Base-by-base conservation (phyloP, 176 grass and related monocot species). In the Carex kokanica region DNA sequence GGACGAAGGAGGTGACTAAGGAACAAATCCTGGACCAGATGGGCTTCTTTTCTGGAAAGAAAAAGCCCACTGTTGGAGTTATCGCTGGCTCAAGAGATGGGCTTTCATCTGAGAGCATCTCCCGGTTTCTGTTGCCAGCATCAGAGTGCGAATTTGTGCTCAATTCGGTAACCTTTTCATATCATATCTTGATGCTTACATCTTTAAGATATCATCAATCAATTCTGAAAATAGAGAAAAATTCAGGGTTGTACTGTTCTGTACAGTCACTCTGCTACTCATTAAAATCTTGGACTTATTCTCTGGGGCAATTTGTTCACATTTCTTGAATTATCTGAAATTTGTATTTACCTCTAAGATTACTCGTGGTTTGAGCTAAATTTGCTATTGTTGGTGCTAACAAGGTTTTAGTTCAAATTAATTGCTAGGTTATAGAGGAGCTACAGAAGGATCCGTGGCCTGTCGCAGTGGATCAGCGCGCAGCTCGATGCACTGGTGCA, bases 21-120 rank as follows among this genome's bases (percentile, higher is more conserved):
- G 95, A 97, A 54, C 90, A 97, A 88, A 80, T 97, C 83, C 64
- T 98, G 73, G 95, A 98, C n/a, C 85, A 94, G 89, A 93, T 98
- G 95, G 74, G 90, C 60, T 94, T 98, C 84, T 94, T 94, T 87
- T 67, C 81, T 65, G 83, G 90, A 61, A 94, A 83, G 61, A 85
- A 83, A 84, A 97, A 87, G 66, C 92, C 95, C 25, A 87, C 73
- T 61, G 63, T 91, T 21, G 92, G 95, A 74, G 95, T 98, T 60
- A 94, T 94, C 2, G 87, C 95, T 2, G 89, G 90, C 0, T 43
- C 87, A 29, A 92, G 88, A 83, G 92, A 94, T 87, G 95, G 92
- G 29, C 87, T 98, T 78, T 88, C 95, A 58, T 45, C 86, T 74
- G 82, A 93, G 82, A 98, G 92, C 69, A 90, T 94, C 78, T 82